Evolutionary conservation across 2,329 filamentous ascomycete genomes (phyloP).

Genomic region (Alternaria viburni): DNA sequence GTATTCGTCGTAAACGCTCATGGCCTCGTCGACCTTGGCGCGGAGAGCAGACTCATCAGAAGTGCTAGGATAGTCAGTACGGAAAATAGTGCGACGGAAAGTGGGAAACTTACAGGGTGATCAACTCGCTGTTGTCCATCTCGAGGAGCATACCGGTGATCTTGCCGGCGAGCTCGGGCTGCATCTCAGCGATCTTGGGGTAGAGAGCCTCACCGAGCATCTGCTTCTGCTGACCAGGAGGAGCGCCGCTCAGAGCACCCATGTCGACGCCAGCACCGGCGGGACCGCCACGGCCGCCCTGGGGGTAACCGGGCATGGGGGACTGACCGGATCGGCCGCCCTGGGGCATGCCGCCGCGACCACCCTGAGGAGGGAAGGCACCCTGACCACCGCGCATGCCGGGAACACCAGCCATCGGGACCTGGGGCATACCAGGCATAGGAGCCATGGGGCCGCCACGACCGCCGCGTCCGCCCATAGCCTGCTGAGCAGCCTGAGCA

Average conservation of each 20-base stretch:
- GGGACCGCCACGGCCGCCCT: slow-evolving; percentile 34
- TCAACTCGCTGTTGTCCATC: slow-evolving; percentile 96
- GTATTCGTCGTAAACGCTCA: slow-evolving; percentile 98
- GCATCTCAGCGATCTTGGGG: slow-evolving; percentile 95
- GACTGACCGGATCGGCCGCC: slow-evolving; percentile 42
- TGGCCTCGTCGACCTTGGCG: slow-evolving; percentile 95
- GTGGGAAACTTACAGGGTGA: slow-evolving; percentile 81
- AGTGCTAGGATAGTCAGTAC: slow-evolving; percentile 65
- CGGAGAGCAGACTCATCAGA: slow-evolving; percentile 88
- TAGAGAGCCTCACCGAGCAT: slow-evolving; percentile 97
- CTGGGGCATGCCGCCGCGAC: slow-evolving; percentile 43
- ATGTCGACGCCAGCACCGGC: slow-evolving; percentile 55
- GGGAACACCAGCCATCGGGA: slow-evolving; percentile 63
- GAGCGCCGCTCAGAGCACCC: slow-evolving; percentile 58
- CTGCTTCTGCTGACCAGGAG: slow-evolving; percentile 90
- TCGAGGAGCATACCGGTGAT: slow-evolving; percentile 99
- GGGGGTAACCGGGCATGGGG: slow-evolving; percentile 41
- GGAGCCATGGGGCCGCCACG: slow-evolving; percentile 67
- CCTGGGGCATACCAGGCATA: slow-evolving; percentile 74
- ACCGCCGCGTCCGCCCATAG: slow-evolving; percentile 57
- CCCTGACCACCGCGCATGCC: slow-evolving; percentile 51
- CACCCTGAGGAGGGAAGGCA: slow-evolving; percentile 48
- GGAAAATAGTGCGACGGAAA: background rate
- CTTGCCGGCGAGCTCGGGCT: slow-evolving; percentile 96
- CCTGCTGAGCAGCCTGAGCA: slow-evolving; percentile 73